Base-by-base conservation (phyloP, 2,329 filamentous ascomycete genomes). In the Fusarium sp. region DNA sequence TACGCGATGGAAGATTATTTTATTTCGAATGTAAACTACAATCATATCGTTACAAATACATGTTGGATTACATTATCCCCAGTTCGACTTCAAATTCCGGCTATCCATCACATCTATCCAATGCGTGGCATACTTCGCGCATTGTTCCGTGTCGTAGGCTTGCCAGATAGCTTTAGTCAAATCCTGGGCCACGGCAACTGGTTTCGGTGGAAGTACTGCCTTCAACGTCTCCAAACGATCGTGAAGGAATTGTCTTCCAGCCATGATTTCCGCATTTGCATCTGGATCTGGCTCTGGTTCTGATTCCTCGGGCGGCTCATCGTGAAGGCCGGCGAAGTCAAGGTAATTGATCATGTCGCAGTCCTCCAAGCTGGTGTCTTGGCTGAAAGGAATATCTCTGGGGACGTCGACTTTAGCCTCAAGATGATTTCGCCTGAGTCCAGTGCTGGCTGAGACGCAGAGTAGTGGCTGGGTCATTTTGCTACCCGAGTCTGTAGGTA, bases 21-120 rank as follows among this genome's bases (percentile, higher is more conserved):
- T 6, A 18, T 31, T 22, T 11, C 20, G 15, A 22, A 31, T 54
- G 5, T 18, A 22, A 31, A 14, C 5, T 4, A 42, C 5, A 22
- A 11, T 22, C 27, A 22, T 42, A 18, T 54, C 25, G 7, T 25
- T 14, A 11, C 4, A 39, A 10, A 22, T 14, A 22, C 36, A 5
- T 17, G 22, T 15, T 31, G 5, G 4, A 27, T 17, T 27, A 15
- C 8, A 29, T 12, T 31, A 54, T 20, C 35, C 52, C 52, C 52
- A 54, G 20, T 54, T 54, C 1, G 52, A 54, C 36, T 42, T 54
- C 20, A 54, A 22, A 42, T 54, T 54, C 11, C 27, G 36, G 18
- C 52, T 54, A 10, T 54, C 52, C 52, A 54, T 54, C 52, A 54
- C 52, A 54, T 54, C 52, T 29, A 54, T 54, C 52, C 52, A 54